These are phyloP conservation scores for Yamadazyma oceani DNA, from an alignment of 1,139 yeast genomes.

Conservation along the genomic window DNA sequence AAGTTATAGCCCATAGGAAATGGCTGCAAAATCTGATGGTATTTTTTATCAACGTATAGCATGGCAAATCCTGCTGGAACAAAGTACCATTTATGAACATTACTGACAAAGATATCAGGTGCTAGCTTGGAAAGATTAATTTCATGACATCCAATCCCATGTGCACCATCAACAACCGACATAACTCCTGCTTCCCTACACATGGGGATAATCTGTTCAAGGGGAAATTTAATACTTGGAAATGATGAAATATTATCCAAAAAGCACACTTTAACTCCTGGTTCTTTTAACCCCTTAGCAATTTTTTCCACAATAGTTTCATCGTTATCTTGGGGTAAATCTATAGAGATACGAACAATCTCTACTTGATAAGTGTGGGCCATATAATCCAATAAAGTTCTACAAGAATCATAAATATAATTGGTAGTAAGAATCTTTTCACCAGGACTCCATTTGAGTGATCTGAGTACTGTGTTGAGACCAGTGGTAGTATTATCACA, in stretches of 20 bases:
- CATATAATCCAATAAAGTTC: conserved; percentile 49
- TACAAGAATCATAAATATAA: conserved; percentile 58
- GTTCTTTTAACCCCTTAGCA: background rate
- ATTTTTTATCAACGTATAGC: conserved; percentile 52
- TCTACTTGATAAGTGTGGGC: conserved; percentile 36
- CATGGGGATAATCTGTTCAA: conserved; percentile 41
- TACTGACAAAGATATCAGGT: conserved; percentile 63
- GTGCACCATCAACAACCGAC: conserved; percentile 70
- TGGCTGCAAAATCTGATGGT: conserved; percentile 53
- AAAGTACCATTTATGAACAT: conserved; percentile 67
- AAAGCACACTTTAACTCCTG: conserved; percentile 37
- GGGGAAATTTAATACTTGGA: conserved; percentile 64
- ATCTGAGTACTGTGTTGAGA: conserved; percentile 56
- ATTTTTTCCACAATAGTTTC: conserved; percentile 1
- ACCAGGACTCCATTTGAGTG: conserved; percentile 49
- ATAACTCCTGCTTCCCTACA: conserved; percentile 48
- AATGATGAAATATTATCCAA: conserved; percentile 63
- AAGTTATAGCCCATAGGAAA: conserved; percentile 51
- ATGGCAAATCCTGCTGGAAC: conserved; percentile 59
- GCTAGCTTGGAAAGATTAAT: conserved; percentile 39
- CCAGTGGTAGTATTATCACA: conserved; percentile 61
- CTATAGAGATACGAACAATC: background rate
- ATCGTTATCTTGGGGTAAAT: background rate
- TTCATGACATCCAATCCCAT: conserved; percentile 53
- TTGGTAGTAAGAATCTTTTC: conserved; percentile 51